phyloP scores from a whole-genome alignment of 2,329 filamentous ascomycete species.

The Fusarium coicis region DNA sequence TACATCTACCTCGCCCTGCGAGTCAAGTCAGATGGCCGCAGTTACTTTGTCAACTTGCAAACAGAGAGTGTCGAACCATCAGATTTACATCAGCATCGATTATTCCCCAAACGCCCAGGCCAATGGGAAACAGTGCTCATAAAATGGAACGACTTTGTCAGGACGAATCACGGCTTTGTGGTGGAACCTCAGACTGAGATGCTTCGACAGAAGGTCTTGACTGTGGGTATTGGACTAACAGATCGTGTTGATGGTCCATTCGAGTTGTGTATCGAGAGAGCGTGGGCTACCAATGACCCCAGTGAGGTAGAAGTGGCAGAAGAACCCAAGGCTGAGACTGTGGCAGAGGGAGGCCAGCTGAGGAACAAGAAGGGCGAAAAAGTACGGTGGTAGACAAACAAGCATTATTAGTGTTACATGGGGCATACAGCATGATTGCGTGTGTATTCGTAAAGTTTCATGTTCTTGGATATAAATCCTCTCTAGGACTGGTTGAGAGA shows the following conservation, averaged over 20 bases:
- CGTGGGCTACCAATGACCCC: slow-evolving; percentile 85
- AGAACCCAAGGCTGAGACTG: slow-evolving; percentile 19
- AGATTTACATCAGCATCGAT: slow-evolving; percentile 94
- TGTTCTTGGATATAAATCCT: not conserved
- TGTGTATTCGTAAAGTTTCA: slow-evolving; percentile 14
- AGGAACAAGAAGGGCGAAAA: slow-evolving; percentile 53
- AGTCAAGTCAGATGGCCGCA: slow-evolving; percentile 88
- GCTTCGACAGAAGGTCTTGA: slow-evolving; percentile 84
- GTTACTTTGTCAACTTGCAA: slow-evolving; percentile 95
- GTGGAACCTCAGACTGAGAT: slow-evolving; percentile 94
- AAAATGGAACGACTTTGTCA: slow-evolving; percentile 90
- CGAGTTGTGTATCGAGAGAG: slow-evolving; percentile 83
- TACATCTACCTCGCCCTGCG: slow-evolving; percentile 89
- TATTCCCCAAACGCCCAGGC: slow-evolving; percentile 81
- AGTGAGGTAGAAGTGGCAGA: slow-evolving; percentile 43
- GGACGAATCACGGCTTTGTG: slow-evolving; percentile 91
- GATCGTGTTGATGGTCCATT: slow-evolving; percentile 91
- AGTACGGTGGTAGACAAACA: slow-evolving; percentile 50
- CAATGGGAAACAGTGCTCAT: slow-evolving; percentile 97
- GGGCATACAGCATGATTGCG: not conserved
- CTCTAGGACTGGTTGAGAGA: not conserved
- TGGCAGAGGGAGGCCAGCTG: slow-evolving; percentile 43
- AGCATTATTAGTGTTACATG: not conserved
- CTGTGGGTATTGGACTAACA: slow-evolving; percentile 87
- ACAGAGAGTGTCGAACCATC: slow-evolving; percentile 93